Evolutionary conservation across 371 early-diverging fungal species (phyloP).

Genomic region (Saksenaea oblongispora): DNA sequence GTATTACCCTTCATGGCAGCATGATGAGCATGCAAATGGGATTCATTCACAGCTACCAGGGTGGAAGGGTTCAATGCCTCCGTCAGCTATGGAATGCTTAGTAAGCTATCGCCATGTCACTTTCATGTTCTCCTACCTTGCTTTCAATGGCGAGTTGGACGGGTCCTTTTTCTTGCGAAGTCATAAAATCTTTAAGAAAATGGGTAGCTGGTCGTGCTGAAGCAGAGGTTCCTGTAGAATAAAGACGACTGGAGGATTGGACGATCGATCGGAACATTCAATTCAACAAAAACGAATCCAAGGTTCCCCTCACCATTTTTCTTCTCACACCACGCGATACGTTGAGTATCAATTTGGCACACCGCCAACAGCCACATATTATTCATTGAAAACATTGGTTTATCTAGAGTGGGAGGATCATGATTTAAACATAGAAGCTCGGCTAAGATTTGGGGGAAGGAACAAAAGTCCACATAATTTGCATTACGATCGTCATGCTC

Average conservation of each 20-base stretch:
- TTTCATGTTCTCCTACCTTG: conserved; percentile 23
- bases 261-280: background rate
- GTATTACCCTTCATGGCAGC: conserved; percentile 72
- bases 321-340: background rate
- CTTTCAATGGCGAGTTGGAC: conserved; percentile 42
- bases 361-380: background rate
- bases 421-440: no score
- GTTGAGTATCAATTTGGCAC: background rate
- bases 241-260: conserved; percentile 2
- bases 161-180: conserved; percentile 42
- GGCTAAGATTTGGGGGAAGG: conserved; percentile 11
- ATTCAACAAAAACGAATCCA: background rate
- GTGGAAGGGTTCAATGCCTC: conserved; percentile 55
- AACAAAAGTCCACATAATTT: conserved; percentile 21
- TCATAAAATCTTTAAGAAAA: conserved; percentile 29
- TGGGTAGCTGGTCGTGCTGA: conserved; percentile 7
- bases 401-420: no score
- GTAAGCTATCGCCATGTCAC: background rate
- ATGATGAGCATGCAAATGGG: conserved; percentile 75
- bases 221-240: conserved; percentile 5
- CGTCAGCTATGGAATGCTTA: conserved; percentile 38
- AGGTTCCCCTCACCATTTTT: background rate
- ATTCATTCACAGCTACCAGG: conserved; percentile 70
- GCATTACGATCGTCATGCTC: conserved; percentile 24
- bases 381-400: background rate